Evolutionary conservation across 306 rosid species (phyloP), one percentile per base, ranked within the genome.

Genomic region (Astragalus glycyphyllos): DNA sequence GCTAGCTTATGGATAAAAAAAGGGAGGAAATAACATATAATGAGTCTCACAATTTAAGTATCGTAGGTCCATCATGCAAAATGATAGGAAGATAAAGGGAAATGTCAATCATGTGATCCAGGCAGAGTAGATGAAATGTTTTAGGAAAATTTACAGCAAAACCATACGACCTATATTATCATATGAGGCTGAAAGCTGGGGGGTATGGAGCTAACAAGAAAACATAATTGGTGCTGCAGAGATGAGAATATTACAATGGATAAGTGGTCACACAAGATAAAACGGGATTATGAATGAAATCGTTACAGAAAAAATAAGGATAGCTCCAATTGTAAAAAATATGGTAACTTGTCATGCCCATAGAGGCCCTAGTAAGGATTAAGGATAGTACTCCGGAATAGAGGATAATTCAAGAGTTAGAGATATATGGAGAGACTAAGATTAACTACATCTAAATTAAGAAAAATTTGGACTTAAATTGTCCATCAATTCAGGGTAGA

Each of bases 381-480:
- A 16, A 3, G 17, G 29, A 37, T 45, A 58, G 29, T 13, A 37
- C 20, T 13, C 47, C 13, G 15, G 10, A 20, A 35, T 35, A 59
- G 65, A 59, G 10, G 12, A 59, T 59, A 59, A 37, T 59, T 44
- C 46, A 35, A 58, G 12, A 34, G 34, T 58, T 31, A 32, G 8
- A 58, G 44, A n/a, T 7, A 3, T 2, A 12, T 23, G 23, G 26
- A 4, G 23, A 14, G 1, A 8, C 48, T 4, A 15, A 7, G 45
- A 57, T 7, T 34, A 7, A 35, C 16, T 13, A 58, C 8, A 34
- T 44, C 26, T 20, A 58, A 58, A 13, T 34, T 10, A 60, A 37
- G 48, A 38, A n/a, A 60, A 60, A 16, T 29, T 60, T 38, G 67
- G 32, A 40, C 50, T 61, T 61, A 40, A 16, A 61, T 40, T 61